Base-by-base conservation (phyloP, 2,329 filamentous ascomycete species). In the Capronia coronata region DNA sequence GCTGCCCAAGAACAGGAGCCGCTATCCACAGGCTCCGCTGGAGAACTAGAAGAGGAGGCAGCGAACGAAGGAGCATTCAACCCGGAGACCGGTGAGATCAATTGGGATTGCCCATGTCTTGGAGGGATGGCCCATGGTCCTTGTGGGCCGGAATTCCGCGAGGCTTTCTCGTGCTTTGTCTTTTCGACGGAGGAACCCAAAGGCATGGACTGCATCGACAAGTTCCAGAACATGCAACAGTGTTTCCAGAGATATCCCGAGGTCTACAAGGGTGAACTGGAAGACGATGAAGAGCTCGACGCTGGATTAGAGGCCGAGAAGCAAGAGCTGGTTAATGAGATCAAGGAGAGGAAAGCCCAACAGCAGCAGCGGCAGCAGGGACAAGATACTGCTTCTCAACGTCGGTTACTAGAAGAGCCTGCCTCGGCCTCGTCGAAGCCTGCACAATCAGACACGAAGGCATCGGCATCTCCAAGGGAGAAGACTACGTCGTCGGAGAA, bases 161-260 rank as follows among this genome's bases (percentile, higher is more conserved):
- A 83, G 19, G 93, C 93, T 0, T 98, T 98, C 64, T 95, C 89
- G 78, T 98, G 93, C 73, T 98, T 98, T 64, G 89, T 98, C n/a
- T 93, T 84, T 72, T 94, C 87, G 2, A 82, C 80, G 35, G 87
- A 94, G 66, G 93, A 98, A 66, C 90, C 90, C 29, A 98, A 98
- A 80, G 91, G 91, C 44, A 91, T 95, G 74, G 89, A 96, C 66
- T 96, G 90, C 72, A 93, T 96, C 64, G 89, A 95, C 22, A 94
- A 93, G 73, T 96, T 96, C 78, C 90, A 94, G 77, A 82, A 78
- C 62, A 98, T 98, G 93, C 93, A 97, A 74, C 84, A 91, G 63
- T 98, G 93, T 75, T 98, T 98, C 78, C 81, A 89, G 61, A 74
- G 83, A 66, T 86, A 96, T 68, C 93, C 93, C 16, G 93, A 97